Conservation (phyloP, 371 early-diverging fungal genomes). For the Catenaria anguillulae region DNA sequence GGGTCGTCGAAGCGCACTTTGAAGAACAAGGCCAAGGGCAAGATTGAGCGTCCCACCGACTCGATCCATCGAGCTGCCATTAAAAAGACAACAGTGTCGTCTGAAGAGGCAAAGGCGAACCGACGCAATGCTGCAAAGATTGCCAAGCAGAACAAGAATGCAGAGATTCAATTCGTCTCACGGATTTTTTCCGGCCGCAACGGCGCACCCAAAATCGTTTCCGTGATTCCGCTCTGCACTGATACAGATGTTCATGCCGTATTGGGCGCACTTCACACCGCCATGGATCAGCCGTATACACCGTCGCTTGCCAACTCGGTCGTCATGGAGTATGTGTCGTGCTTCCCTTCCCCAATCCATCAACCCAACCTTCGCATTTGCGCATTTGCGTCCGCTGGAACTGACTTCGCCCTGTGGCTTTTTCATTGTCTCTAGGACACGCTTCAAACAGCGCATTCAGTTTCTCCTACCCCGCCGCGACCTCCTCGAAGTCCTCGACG, state of each 20-base stretch:
- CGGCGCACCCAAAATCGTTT: slow-evolving; percentile 75
- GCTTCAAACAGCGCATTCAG: slow-evolving; percentile 78
- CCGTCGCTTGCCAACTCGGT: neutral
- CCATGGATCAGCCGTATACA: slow-evolving; percentile 12
- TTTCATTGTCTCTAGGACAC: slow-evolving; percentile 24
- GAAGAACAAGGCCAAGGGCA: slow-evolving; percentile 64
- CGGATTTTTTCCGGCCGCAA: slow-evolving; percentile 66
- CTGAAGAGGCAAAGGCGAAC: slow-evolving; percentile 45
- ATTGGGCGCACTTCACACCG: slow-evolving; percentile 10
- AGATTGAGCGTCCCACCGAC: slow-evolving; percentile 13
- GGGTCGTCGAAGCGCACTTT: slow-evolving; percentile 66
- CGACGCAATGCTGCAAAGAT: slow-evolving; percentile 68
- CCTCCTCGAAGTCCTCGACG: slow-evolving; percentile 64
- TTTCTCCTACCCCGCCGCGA: slow-evolving; percentile 30
- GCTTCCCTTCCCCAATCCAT: neutral
- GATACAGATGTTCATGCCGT: slow-evolving; percentile 29
- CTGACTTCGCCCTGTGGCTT: no score
- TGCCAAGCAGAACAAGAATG: slow-evolving; percentile 66
- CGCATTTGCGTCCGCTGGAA: neutral
- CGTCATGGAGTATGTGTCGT: neutral
- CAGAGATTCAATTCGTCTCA: slow-evolving; percentile 42
- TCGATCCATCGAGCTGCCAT: slow-evolving; percentile 46
- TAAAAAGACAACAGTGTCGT: slow-evolving; percentile 22
- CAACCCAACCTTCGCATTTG: slow-evolving; percentile 10
- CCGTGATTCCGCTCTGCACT: slow-evolving; percentile 69